These are phyloP conservation scores for Rhizopogon salebrosus DNA, from an alignment of 768 basidiomycete genomes.

Conservation along the genomic window DNA sequence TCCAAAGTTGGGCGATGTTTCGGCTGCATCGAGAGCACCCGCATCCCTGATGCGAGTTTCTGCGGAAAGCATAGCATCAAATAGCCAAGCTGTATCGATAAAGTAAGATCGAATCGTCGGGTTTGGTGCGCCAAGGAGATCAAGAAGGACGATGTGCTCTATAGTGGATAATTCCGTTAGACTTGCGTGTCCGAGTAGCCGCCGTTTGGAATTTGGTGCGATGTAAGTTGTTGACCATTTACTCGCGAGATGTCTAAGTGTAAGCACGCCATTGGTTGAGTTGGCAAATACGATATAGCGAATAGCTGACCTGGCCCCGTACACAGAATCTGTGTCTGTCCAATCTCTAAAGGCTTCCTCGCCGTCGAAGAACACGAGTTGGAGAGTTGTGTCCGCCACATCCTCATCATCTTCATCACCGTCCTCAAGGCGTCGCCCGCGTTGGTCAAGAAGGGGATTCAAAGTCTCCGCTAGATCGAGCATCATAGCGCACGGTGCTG, in stretches of 20 bases:
- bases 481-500: slow-evolving; percentile 91
- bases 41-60: slow-evolving; percentile 66
- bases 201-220: slow-evolving; percentile 53
- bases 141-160: slow-evolving; percentile 89
- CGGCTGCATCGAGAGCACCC: slow-evolving; percentile 52
- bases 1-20: slow-evolving; percentile 37
- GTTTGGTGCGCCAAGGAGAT: slow-evolving; percentile 76
- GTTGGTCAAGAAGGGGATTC: slow-evolving; percentile 62
- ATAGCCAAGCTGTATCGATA: slow-evolving; percentile 89
- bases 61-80: slow-evolving; percentile 67
- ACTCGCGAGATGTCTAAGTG: slow-evolving; percentile 75
- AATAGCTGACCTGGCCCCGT: slow-evolving; percentile 78
- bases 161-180: slow-evolving; percentile 68
- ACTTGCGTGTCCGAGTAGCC: slow-evolving; percentile 46
- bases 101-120: slow-evolving; percentile 81
- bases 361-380: slow-evolving; percentile 94
- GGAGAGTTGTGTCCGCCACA: slow-evolving; percentile 77
- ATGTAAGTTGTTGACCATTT: slow-evolving; percentile 76
- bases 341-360: slow-evolving; percentile 93
- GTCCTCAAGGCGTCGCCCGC: slow-evolving; percentile 48
- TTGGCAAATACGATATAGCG: background rate
- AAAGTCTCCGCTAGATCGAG: slow-evolving; percentile 87
- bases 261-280: background rate
- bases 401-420: slow-evolving; percentile 70
- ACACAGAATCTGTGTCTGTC: slow-evolving; percentile 87